phyloP scores from a whole-genome alignment of 371 early-diverging fungal species.

The Entomophthora muscae region DNA sequence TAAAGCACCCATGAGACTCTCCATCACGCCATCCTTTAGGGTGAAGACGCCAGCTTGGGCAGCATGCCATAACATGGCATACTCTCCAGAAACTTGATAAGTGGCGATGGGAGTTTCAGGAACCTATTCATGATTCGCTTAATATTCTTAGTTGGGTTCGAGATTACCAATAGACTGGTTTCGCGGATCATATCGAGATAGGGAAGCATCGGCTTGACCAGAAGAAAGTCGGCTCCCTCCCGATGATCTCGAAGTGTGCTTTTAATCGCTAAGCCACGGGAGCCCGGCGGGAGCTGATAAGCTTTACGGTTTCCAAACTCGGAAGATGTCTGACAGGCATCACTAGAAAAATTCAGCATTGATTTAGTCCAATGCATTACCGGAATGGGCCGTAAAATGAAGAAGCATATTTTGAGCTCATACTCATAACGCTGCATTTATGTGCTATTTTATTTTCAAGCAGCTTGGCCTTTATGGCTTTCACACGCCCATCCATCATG shows the following conservation, averaged over 20 bases:
- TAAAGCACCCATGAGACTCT: slow-evolving; percentile 61
- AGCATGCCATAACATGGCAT: slow-evolving; percentile 81
- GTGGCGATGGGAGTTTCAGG: slow-evolving; percentile 64
- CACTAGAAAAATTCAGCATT: slow-evolving; percentile 21
- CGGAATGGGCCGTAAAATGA: slow-evolving; percentile 94
- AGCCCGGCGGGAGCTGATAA: slow-evolving; percentile 83
- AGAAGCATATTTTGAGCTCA: slow-evolving; percentile 89
- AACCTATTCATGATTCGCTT: neutral
- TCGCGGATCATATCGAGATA: slow-evolving; percentile 91
- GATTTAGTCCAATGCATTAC: slow-evolving; percentile 15
- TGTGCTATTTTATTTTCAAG: slow-evolving; percentile 50
- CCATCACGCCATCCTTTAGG: slow-evolving; percentile 64
- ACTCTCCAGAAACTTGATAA: slow-evolving; percentile 90
- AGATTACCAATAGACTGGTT: slow-evolving; percentile 39
- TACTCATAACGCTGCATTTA: slow-evolving; percentile 75
- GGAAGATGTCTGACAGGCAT: slow-evolving; percentile 86
- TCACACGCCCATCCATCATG: slow-evolving; percentile 95
- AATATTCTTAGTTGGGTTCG: neutral
- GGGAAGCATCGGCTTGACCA: slow-evolving; percentile 93
- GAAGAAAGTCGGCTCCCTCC: slow-evolving; percentile 91
- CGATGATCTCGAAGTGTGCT: slow-evolving; percentile 73
- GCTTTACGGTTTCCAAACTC: slow-evolving; percentile 80
- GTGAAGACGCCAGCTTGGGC: slow-evolving; percentile 77
- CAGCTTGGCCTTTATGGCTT: slow-evolving; percentile 72
- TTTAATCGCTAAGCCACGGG: slow-evolving; percentile 76